Base-by-base conservation (phyloP, 2,329 filamentous ascomycete species). In the Fusarium avenaceum region DNA sequence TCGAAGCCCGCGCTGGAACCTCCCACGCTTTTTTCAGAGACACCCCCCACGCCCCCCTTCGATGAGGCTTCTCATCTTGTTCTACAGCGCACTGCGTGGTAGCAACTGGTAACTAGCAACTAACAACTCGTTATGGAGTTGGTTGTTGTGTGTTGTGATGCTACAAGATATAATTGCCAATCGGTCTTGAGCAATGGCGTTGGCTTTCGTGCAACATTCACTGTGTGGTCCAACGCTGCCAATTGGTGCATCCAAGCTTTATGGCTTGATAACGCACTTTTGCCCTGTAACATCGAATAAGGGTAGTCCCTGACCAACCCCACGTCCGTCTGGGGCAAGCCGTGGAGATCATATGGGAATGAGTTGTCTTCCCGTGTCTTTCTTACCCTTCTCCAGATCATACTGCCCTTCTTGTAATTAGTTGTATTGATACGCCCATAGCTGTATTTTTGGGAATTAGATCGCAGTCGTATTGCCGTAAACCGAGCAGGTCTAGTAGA, bases 21-120 rank as follows among this genome's bases (percentile, higher is more conserved):
- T 66, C 66, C 63, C 66, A 69, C 66, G 48, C 66, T 67, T 52
- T 52, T 58, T 58, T 46, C 24, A 67, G 57, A 67, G 65, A 69
- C 65, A 69, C 66, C 66, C 65, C 58, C 65, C 65, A 69, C 66
- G 57, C 65, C 65, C 63, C 64, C 53, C 65, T 62, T 57, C 61
- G 51, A 42, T 39, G 24, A 54, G 39, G 40, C 49, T 67, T 59
- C 58, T 54, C 59, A 65, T 50, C 24, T 63, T 38, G 55, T 68
- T 65, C 56, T 53, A 56, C 46, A 62, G 46, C 58, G 15, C 38
- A 24, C 17, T n/a, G 17, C 15, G 35, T 17, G 4, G 35, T 38
- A 38, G 35, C 17, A n/a, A 35, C 33, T 30, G 28, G 28, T 10
- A 30, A 30, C 28, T 30, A 13, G 28, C 28, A 28, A 30, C 28